A percentile compares a stretch with the other conserved stretches of the same genome.
Conservation (phyloP, 768 basidiomycete species). For the Boletus subcaerulescens region DNA sequence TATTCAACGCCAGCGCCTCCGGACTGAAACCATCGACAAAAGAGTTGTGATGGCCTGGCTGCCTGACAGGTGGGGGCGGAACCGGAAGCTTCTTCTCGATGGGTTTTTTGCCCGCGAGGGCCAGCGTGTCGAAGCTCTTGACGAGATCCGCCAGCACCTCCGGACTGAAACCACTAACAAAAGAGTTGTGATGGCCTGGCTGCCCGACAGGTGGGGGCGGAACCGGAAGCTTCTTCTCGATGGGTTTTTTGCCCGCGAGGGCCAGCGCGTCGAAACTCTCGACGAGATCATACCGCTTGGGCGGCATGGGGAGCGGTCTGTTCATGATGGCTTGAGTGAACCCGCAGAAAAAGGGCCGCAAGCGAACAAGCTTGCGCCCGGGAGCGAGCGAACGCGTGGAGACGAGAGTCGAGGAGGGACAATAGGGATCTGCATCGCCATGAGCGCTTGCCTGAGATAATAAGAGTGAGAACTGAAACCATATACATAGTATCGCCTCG, state of each 20-base stretch:
- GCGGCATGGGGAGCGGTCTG: slow-evolving; percentile 13
- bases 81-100: slow-evolving; percentile 15
- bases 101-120: slow-evolving; percentile 25
- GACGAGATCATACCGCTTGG: slow-evolving; percentile 27
- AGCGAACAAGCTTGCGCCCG: slow-evolving; percentile 9
- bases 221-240: slow-evolving; percentile 16
- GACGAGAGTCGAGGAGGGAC: slow-evolving; percentile 14
- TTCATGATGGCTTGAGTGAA: slow-evolving; percentile 18
- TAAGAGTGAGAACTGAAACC: not conserved
- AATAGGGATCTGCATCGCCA: slow-evolving; percentile 12
- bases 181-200: slow-evolving; percentile 15
- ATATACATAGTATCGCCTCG: too few species aligned
- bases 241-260: slow-evolving; percentile 22
- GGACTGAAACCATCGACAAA: slow-evolving; percentile 54
- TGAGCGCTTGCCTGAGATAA: not conserved
- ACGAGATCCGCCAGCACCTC: slow-evolving; percentile 7
- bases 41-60: not conserved
- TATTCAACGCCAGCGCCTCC: slow-evolving; percentile 6
- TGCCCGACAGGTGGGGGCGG: not conserved
- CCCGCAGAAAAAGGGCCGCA: slow-evolving; percentile 10
- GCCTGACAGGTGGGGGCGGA: not conserved
- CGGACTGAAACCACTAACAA: slow-evolving; percentile 50
- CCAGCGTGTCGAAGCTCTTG: slow-evolving; percentile 33
- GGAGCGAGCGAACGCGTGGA: not conserved
- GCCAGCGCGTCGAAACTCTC: slow-evolving; percentile 33